Evolutionary conservation across 1,284 basidiomycete genomes (phyloP), one percentile per base, ranked within the genome.

Genomic region (Puccinia polysora): DNA sequence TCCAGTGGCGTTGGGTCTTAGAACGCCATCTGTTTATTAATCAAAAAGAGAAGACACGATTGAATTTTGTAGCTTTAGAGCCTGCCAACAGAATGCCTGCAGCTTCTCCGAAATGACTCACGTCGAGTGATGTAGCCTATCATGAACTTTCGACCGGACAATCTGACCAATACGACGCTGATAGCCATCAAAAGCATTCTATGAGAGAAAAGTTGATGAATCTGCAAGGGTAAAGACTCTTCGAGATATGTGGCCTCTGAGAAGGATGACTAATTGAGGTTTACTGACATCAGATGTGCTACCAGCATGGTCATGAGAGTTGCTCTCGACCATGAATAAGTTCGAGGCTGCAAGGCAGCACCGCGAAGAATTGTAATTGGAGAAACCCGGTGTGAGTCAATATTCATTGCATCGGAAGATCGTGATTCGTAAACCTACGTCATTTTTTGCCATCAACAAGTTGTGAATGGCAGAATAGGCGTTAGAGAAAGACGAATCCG

Each of bases 101-200:
- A n/a, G 36, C 20, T 30, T 23, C n/a, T n/a, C n/a, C n/a, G n/a
- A 43, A 45, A 55, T 45, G 0, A 60, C 67, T 60, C 30, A 69
- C 67, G 67, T 36, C 67, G 25, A 28, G 67, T 69, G 43, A 69
- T 69, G 60, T 56, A 69, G 20, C 53, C 67, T 40, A 69, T 43
- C 28, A 56, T 69, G 25, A 69, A 69, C 40, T 69, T 69, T n/a
- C 45, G 40, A 56, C 53, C 60, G 18, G 45, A 38, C 8, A 69
- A 40, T 28, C 67, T 56, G 20, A 69, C 30, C 23, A 60, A 28
- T 20, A 69, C 36, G 25, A 69, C 67, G 10, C 40, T 58, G 34
- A 36, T 32, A 1, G 67, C 67, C 45, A 69, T 58, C n/a, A 69
- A 32, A 49, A 69, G 67, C 67, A 69, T 69, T 50, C 67, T 65